A percentile compares a stretch with the other conserved stretches of the same genome.
phyloP scores from a whole-genome alignment of 805 yeast genomes.

The Metschnikowia lachancei region DNA sequence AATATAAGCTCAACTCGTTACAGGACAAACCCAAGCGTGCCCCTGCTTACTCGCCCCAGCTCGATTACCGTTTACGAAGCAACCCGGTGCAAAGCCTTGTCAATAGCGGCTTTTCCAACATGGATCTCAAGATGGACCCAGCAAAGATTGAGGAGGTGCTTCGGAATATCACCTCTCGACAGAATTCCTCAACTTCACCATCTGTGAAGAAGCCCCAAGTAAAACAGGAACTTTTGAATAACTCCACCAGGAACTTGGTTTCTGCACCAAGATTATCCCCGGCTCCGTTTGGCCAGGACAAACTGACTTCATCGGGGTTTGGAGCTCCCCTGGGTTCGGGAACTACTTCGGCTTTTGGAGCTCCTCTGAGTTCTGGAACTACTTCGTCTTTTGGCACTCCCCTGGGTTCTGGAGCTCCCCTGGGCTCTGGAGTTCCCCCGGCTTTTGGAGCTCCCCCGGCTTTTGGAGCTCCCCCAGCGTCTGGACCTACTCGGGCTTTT shows the following conservation, averaged over 20 bases:
- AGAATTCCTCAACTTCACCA: not conserved
- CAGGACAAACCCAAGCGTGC: constrained; percentile 39
- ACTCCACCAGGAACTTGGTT: not conserved
- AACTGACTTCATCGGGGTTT: not conserved
- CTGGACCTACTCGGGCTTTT: not conserved
- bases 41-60: constrained; percentile 33
- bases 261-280: not conserved
- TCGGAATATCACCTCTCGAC: not conserved
- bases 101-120: constrained; percentile 34
- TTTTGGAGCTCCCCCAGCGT: too few relatives aligned
- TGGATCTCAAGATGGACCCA: constrained; percentile 20
- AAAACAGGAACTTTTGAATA: not conserved
- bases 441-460: too few relatives aligned
- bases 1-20: constrained; percentile 38
- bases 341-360: not conserved
- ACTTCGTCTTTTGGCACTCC: too few relatives aligned
- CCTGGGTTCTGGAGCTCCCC: too few relatives aligned
- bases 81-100: constrained; percentile 27
- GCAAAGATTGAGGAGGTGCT: not conserved
- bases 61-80: constrained; percentile 29
- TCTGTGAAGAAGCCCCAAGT: not conserved
- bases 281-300: not conserved
- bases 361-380: too few relatives aligned
- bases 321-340: too few relatives aligned
- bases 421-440: too few relatives aligned